phyloP scores from a whole-genome alignment of 768 basidiomycete species.

The Kwoniella newhampshirensis region DNA sequence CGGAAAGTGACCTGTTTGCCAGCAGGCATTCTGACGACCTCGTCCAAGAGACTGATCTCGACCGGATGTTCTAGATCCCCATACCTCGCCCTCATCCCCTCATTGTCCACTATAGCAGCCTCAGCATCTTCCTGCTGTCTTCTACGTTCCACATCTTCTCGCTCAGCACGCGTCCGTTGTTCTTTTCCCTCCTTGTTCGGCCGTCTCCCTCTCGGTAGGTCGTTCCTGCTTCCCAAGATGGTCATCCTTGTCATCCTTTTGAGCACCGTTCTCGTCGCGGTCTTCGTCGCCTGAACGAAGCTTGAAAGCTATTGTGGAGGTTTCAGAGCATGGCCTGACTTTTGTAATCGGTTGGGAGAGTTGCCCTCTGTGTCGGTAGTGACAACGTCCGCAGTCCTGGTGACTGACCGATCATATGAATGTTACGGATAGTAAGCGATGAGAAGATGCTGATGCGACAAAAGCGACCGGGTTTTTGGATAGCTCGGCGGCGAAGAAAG shows the following conservation, averaged over 20 bases:
- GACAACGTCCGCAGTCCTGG: neutral
- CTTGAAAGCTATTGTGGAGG: slow-evolving; percentile 10
- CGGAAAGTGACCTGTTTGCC: slow-evolving; percentile 70
- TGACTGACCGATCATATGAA: neutral
- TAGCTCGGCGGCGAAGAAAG: too few species aligned
- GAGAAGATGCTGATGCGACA: too few species aligned
- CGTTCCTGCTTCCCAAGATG: slow-evolving; percentile 47
- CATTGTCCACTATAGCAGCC: slow-evolving; percentile 55
- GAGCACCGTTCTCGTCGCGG: neutral
- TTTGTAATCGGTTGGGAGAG: slow-evolving; percentile 4
- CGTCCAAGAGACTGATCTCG: slow-evolving; percentile 31
- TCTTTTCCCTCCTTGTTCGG: slow-evolving; percentile 66
- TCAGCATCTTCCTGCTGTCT: slow-evolving; percentile 10
- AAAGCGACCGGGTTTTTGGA: too few species aligned
- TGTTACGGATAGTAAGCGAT: too few species aligned
- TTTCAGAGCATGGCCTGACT: slow-evolving; percentile 11
- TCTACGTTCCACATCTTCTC: slow-evolving; percentile 22
- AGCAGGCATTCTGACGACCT: slow-evolving; percentile 58
- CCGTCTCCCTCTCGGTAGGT: slow-evolving; percentile 71
- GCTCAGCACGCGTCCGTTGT: slow-evolving; percentile 63
- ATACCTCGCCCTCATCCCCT: slow-evolving; percentile 63
- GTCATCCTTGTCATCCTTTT: neutral
- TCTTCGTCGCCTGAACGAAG: neutral
- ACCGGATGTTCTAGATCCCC: slow-evolving; percentile 57
- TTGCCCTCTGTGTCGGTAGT: neutral